A percentile compares a stretch with the other conserved stretches of the same genome.
phyloP scores from a whole-genome alignment of 2,329 filamentous ascomycete genomes.

The Sporothrix inflata region DNA sequence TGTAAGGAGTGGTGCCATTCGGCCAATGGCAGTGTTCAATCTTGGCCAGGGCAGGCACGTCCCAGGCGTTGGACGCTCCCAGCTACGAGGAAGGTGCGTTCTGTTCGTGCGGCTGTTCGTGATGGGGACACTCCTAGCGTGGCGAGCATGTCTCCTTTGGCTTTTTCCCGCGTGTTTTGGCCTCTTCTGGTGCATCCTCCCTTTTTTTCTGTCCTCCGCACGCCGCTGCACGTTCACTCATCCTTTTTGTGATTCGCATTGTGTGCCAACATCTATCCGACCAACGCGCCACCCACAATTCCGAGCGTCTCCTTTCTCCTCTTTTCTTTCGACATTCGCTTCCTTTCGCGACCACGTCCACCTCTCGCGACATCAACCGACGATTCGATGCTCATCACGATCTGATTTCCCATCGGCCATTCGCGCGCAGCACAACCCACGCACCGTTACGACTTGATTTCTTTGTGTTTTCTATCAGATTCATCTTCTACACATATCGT shows the following conservation, averaged over 20 bases:
- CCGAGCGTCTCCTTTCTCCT: neutral
- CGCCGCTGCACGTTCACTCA: neutral
- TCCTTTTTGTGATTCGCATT: neutral
- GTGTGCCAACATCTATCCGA: neutral
- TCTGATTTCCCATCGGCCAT: neutral
- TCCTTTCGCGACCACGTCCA: neutral
- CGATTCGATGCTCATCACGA: constrained; percentile 21
- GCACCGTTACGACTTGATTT: neutral
- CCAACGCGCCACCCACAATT: neutral
- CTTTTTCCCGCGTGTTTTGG: constrained; percentile 26
- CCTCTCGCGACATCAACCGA: neutral
- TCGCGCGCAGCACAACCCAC: neutral
- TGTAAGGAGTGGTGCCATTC: neutral
- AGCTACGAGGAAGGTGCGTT: neutral
- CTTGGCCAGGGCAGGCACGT: neutral
- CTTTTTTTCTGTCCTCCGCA: constrained; percentile 5
- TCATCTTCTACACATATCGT: neutral
- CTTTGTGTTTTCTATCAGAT: neutral
- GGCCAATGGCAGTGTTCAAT: neutral
- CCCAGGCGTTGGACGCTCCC: neutral
- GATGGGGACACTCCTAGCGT: constrained; percentile 29
- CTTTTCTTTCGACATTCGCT: no score
- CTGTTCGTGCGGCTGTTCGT: constrained; percentile 17
- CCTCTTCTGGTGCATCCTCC: constrained; percentile 25
- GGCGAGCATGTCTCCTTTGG: constrained; percentile 23